These are phyloP conservation scores for Cyclotella cryptica DNA, from an alignment of 108 stramenopile genomes.

Conservation along the genomic window DNA sequence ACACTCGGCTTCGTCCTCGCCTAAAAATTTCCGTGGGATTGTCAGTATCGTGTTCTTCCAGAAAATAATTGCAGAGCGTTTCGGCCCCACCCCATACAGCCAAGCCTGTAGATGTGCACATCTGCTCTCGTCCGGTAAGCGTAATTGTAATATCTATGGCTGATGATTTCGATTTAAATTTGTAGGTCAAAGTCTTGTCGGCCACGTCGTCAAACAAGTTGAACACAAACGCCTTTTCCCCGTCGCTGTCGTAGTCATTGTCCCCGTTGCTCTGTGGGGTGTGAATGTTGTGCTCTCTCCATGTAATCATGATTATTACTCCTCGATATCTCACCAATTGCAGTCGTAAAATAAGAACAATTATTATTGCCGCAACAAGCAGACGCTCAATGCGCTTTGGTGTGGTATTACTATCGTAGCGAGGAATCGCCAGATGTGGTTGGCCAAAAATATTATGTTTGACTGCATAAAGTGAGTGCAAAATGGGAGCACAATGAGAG, in stretches of 20 bases:
- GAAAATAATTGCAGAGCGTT: slow-evolving; percentile 4
- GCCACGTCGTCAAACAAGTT: slow-evolving; percentile 4
- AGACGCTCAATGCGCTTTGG: no score
- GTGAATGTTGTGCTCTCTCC: slow-evolving; percentile 24
- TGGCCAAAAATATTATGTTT: no score
- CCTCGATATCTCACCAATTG: no score
- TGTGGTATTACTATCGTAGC: no score
- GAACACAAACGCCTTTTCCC: slow-evolving; percentile 7
- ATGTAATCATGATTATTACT: slow-evolving; percentile 2
- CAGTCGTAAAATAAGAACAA: no score
- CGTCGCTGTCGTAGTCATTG: slow-evolving; percentile 4
- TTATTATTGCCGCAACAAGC: no score
- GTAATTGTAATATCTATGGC: slow-evolving; percentile 9
- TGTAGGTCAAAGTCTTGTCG: slow-evolving; percentile 1
- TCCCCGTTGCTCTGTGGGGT: neutral
- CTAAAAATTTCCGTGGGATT: neutral
- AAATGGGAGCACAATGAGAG: no score
- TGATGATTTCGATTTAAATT: slow-evolving; percentile 2
- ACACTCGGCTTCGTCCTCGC: slow-evolving; percentile 1
- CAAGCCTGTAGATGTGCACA: slow-evolving; percentile 9
- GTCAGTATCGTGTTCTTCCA: neutral
- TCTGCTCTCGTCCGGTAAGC: neutral
- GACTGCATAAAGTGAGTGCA: no score
- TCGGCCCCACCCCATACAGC: slow-evolving; percentile 21
- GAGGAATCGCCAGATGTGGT: no score